Evolutionary conservation across 345 rosid genomes (phyloP).

Genomic region (Turritis glabra): DNA sequence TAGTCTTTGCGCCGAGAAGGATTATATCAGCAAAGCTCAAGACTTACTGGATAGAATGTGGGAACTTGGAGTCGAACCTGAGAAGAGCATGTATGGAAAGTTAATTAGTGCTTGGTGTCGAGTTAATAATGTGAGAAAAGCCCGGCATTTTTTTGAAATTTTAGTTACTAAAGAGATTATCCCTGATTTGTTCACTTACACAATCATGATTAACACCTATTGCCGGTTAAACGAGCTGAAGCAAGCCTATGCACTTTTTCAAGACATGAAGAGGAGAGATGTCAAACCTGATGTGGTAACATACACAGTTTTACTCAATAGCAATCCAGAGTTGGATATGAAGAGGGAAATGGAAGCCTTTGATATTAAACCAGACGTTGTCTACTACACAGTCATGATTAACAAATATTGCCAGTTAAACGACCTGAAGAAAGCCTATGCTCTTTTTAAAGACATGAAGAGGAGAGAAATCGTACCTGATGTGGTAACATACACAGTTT

Average conservation of each 20-base stretch:
- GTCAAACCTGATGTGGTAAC: conserved; percentile 59
- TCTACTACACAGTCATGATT: conserved; percentile 26
- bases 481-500: conserved; percentile 58
- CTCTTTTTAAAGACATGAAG: conserved; percentile 16
- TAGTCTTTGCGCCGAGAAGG: conserved; percentile 46
- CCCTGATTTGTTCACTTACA: conserved; percentile 60
- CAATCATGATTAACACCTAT: conserved; percentile 60
- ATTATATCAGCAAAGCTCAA: conserved; percentile 44
- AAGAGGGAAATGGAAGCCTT: conserved; percentile 35
- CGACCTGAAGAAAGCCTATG: conserved; percentile 3
- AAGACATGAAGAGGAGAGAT: conserved; percentile 57
- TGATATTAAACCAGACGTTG: conserved; percentile 24
- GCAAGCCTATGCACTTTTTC: conserved; percentile 48
- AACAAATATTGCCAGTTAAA: conserved; percentile 16
- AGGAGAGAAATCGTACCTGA: conserved; percentile 54
- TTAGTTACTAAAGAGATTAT: conserved; percentile 39
- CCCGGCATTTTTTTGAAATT: conserved; percentile 40
- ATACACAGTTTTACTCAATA: conserved; percentile 58
- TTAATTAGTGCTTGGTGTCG: conserved; percentile 54
- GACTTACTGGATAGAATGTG: conserved; percentile 47
- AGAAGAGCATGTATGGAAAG: conserved; percentile 47
- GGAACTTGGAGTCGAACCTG: conserved; percentile 44
- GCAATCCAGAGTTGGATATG: conserved; percentile 17
- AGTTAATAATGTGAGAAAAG: conserved; percentile 49
- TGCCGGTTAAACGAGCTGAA: conserved; percentile 45